Base-by-base conservation (phyloP, 805 yeast genomes). In the Metschnikowia lunata region DNA sequence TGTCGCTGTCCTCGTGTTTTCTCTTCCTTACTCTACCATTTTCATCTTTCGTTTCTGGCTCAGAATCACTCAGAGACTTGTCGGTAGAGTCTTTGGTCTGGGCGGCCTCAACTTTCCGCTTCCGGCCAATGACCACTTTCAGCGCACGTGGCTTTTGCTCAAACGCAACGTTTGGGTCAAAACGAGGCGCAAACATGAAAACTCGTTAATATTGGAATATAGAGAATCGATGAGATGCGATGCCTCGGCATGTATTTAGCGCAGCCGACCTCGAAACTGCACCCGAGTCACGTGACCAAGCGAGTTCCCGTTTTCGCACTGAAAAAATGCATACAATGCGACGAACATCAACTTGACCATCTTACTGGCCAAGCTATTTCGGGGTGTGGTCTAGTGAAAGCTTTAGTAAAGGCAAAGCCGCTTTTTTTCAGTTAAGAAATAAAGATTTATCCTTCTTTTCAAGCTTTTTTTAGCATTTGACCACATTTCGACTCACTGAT, bases 121-220 rank as follows among this genome's bases (percentile, higher is more conserved):
- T 57, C 34, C 58, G 48, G 35, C 43, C 40, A n/a, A 53, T 28
- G 36, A 52, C 34, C 30, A 41, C 40, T 26, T 34, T 18, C 11
- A 45, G 43, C 30, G 38, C 43, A 31, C 42, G 37, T 13, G 47
- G 46, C 15, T 4, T 43, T 29, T 36, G 41, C 14, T 62, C 42
- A 8, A 57, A 56, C 34, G 59, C 58, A 9, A 50, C 54, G 36
- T 41, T 45, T 14, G 87, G 87, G 51, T 79, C 85, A 54, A 76
- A 82, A 59, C 88, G 69, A 12, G 76, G 74, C 8, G 85, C 85
- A 66, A 82, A 82, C 88, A 82, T 80, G 33, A 30, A 15, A 12
- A 13, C n/a, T 13, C 4, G 34, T 11, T 3, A 11, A 31, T 31
- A 18, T 18, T 18, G 31, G 36, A 26, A 26, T 15, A 3, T 14